phyloP scores from a whole-genome alignment of 371 early-diverging fungal genomes.

The Lichtheimia ramosa region DNA sequence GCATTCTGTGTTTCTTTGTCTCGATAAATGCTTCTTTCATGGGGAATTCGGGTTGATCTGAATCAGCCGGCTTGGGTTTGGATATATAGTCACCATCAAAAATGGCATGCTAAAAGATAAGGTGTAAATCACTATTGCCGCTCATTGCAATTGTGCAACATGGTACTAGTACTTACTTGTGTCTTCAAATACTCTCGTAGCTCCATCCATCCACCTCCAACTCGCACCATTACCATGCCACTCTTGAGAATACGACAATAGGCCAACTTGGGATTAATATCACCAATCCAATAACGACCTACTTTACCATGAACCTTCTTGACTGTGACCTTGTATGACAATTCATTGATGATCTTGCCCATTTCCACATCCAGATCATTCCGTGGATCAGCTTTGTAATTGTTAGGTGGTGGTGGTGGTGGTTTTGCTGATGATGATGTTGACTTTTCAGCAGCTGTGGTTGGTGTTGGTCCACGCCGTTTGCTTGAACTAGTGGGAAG shows the following conservation, averaged over 20 bases:
- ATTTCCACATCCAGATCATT: conserved; percentile 73
- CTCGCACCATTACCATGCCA: conserved; percentile 75
- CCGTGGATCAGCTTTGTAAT: conserved; percentile 61
- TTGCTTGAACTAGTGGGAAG: conserved; percentile 2
- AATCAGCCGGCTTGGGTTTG: conserved; percentile 17
- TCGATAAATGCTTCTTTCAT: conserved; percentile 48
- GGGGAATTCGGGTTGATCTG: conserved; percentile 16
- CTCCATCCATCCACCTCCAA: conserved; percentile 81
- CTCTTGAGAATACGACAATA: conserved; percentile 70
- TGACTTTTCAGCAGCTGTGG: conserved; percentile 15
- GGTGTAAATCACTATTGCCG: conserved; percentile 64
- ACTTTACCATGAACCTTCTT: conserved; percentile 62
- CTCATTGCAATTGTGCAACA: conserved; percentile 11
- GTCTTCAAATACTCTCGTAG: conserved; percentile 48
- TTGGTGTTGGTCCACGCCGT: conserved; percentile 9
- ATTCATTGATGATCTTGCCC: conserved; percentile 66
- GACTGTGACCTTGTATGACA: conserved; percentile 41
- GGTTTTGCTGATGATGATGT: neutral
- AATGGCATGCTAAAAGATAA: conserved; percentile 30
- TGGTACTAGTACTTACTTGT: no score
- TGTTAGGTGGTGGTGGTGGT: conserved; percentile 29
- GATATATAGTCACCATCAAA: conserved; percentile 44
- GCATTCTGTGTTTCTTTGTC: conserved; percentile 16
- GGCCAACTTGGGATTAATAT: conserved; percentile 65
- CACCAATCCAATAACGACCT: conserved; percentile 76